These are phyloP conservation scores for Calonectria pseudoreteaudii DNA, from an alignment of 2,329 filamentous ascomycete genomes.

Conservation along the genomic window DNA sequence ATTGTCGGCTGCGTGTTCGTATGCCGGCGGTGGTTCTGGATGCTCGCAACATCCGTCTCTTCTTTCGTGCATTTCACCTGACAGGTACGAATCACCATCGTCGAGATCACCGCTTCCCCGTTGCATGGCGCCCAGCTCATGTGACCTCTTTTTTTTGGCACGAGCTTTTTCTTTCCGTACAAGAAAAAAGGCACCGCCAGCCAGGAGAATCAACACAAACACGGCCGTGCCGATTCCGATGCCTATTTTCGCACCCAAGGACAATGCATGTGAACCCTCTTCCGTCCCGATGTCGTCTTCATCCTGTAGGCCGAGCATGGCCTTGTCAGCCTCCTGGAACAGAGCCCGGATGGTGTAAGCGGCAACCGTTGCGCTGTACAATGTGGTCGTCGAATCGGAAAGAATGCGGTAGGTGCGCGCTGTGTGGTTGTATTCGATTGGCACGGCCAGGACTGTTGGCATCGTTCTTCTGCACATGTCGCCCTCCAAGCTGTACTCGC, in stretches of 20 bases:
- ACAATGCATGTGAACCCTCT: slow-evolving; percentile 32
- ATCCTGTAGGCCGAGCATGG: slow-evolving; percentile 48
- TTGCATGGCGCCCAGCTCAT: slow-evolving; percentile 40
- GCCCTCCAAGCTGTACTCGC: slow-evolving; percentile 50
- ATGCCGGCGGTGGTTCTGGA: slow-evolving; percentile 47
- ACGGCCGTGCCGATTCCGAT: slow-evolving; percentile 49
- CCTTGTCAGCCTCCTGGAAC: slow-evolving; percentile 52
- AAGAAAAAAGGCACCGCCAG: slow-evolving; percentile 39
- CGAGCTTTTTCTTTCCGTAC: slow-evolving; percentile 38
- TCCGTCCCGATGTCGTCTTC: slow-evolving; percentile 45
- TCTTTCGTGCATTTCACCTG: slow-evolving; percentile 28
- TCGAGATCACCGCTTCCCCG: slow-evolving; percentile 26
- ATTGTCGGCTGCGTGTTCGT: slow-evolving; percentile 42
- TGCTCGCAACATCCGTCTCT: slow-evolving; percentile 26
- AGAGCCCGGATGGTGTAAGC: slow-evolving; percentile 52
- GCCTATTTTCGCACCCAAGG: slow-evolving; percentile 48
- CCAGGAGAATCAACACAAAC: slow-evolving; percentile 46
- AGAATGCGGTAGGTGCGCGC: slow-evolving; percentile 50
- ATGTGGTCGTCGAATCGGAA: slow-evolving; percentile 50
- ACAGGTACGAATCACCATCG: slow-evolving; percentile 29
- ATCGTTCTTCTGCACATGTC: slow-evolving; percentile 50
- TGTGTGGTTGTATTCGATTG: slow-evolving; percentile 51
- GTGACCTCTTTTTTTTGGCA: slow-evolving; percentile 32
- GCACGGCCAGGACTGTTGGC: slow-evolving; percentile 51
- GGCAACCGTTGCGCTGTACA: slow-evolving; percentile 52